Conservation (phyloP, 768 basidiomycete species). For the Lentinula sp. region DNA sequence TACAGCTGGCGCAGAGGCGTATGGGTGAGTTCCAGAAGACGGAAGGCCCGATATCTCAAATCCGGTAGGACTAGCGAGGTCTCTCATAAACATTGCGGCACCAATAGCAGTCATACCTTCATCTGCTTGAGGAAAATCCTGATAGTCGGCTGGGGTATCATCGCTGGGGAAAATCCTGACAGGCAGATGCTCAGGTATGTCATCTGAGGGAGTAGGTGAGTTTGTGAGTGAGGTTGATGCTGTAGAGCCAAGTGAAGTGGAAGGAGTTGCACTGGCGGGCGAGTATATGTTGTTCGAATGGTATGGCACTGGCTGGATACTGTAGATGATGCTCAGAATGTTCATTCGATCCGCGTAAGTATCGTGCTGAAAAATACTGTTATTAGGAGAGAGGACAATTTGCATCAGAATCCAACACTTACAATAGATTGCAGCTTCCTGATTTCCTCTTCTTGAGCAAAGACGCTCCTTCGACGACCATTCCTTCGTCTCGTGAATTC, state of each 20-base stretch:
- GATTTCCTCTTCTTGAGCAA: slow-evolving; percentile 91
- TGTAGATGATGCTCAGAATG: slow-evolving; percentile 85
- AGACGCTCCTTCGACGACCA: slow-evolving; percentile 67
- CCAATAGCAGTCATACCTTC: slow-evolving; percentile 33
- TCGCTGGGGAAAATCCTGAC: slow-evolving; percentile 20
- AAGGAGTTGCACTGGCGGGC: slow-evolving; percentile 28
- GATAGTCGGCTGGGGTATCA: slow-evolving; percentile 30
- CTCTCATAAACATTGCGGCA: slow-evolving; percentile 41
- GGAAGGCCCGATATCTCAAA: slow-evolving; percentile 13
- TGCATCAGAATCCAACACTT: slow-evolving; percentile 27
- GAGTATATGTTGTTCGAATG: slow-evolving; percentile 31
- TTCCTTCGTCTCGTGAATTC: slow-evolving; percentile 49
- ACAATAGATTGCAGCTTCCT: slow-evolving; percentile 83
- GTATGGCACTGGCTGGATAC: slow-evolving; percentile 67
- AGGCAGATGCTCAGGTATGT: slow-evolving; percentile 30
- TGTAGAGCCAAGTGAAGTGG: slow-evolving; percentile 37
- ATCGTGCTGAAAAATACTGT: slow-evolving; percentile 58
- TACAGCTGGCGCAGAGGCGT: slow-evolving; percentile 32
- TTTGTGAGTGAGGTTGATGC: slow-evolving; percentile 41
- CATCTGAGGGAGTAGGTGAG: slow-evolving; percentile 46
- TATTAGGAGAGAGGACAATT: slow-evolving; percentile 6
- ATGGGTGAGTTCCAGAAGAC: slow-evolving; percentile 35
- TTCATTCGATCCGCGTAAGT: slow-evolving; percentile 94
- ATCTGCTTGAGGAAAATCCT: slow-evolving; percentile 18
- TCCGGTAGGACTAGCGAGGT: slow-evolving; percentile 23